phyloP scores from a whole-genome alignment of 2,329 filamentous ascomycete species.

The Epichloe uncinata region DNA sequence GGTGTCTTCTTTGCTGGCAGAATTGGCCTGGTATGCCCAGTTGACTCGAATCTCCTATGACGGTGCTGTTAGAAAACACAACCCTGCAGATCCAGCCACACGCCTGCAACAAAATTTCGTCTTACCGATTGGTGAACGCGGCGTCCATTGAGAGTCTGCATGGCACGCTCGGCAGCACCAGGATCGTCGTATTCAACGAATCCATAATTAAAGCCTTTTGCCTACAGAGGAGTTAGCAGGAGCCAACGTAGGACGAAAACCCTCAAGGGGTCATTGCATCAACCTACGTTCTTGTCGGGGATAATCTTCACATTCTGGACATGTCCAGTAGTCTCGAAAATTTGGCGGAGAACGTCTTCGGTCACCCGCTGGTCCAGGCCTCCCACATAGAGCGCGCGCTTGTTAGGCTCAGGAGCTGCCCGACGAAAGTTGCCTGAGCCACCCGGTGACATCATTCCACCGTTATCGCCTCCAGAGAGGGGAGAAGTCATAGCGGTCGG shows the following conservation, averaged over 20 bases:
- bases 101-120: neutral
- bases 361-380: conserved; percentile 90
- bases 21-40: conserved; percentile 98
- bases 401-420: conserved; percentile 94
- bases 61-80: conserved; percentile 8
- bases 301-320: conserved; percentile 99
- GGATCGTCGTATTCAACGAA: conserved; percentile 99
- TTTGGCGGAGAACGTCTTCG: conserved; percentile 90
- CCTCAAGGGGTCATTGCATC: conserved; percentile 1
- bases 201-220: conserved; percentile 96
- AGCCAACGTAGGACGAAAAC: conserved; percentile 4
- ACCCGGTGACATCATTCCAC: conserved; percentile 69
- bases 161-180: conserved; percentile 87
- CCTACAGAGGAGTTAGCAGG: conserved; percentile 39
- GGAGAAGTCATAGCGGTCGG: conserved; percentile 84
- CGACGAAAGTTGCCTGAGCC: conserved; percentile 74
- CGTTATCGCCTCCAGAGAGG: conserved; percentile 56
- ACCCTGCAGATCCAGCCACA: neutral
- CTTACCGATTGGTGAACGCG: conserved; percentile 85
- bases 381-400: conserved; percentile 91
- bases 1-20: conserved; percentile 86
- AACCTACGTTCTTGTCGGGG: conserved; percentile 94
- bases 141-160: conserved; percentile 92
- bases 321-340: conserved; percentile 97
- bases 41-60: conserved; percentile 92